phyloP scores from a whole-genome alignment of 768 basidiomycete species.

The Amanita rimosa region DNA sequence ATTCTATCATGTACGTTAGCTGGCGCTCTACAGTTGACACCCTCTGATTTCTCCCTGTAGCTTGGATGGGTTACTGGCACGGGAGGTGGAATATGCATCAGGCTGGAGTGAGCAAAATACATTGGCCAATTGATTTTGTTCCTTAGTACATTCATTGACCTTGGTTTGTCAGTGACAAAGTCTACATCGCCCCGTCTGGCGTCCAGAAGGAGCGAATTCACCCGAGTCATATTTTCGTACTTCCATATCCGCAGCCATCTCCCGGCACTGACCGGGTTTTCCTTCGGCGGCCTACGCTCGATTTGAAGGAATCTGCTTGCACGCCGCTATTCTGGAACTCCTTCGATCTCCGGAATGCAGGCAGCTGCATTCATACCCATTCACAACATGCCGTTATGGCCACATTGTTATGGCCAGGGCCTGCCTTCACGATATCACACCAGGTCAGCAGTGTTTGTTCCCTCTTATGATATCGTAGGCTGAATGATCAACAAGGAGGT shows the following conservation, averaged over 20 bases:
- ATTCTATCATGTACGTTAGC: conserved; percentile 49
- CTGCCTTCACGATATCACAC: conserved; percentile 71
- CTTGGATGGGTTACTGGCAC: conserved; percentile 93
- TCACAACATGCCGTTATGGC: conserved; percentile 88
- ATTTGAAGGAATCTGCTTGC: conserved; percentile 79
- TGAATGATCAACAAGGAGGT: conserved; percentile 5
- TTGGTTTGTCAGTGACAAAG: conserved; percentile 45
- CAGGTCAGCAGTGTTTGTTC: conserved; percentile 35
- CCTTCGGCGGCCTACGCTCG: conserved; percentile 58
- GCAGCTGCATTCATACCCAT: conserved; percentile 87
- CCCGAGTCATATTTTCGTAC: conserved; percentile 78
- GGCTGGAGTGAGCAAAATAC: conserved; percentile 44
- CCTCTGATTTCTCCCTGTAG: conserved; percentile 13
- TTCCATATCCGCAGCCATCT: conserved; percentile 64
- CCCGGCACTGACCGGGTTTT: conserved; percentile 65
- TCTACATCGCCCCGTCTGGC: conserved; percentile 81
- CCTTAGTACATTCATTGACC: background rate
- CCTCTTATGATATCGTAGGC: conserved; percentile 4
- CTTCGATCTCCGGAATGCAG: conserved; percentile 66
- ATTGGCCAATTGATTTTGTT: background rate
- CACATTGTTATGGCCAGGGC: conserved; percentile 64
- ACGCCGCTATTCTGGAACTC: conserved; percentile 92
- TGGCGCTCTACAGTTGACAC: background rate
- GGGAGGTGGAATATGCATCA: conserved; percentile 71
- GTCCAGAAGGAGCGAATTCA: conserved; percentile 87